These are phyloP conservation scores for Letharia columbiana DNA, from an alignment of 495 filamentous ascomycete genomes.

Conservation along the genomic window DNA sequence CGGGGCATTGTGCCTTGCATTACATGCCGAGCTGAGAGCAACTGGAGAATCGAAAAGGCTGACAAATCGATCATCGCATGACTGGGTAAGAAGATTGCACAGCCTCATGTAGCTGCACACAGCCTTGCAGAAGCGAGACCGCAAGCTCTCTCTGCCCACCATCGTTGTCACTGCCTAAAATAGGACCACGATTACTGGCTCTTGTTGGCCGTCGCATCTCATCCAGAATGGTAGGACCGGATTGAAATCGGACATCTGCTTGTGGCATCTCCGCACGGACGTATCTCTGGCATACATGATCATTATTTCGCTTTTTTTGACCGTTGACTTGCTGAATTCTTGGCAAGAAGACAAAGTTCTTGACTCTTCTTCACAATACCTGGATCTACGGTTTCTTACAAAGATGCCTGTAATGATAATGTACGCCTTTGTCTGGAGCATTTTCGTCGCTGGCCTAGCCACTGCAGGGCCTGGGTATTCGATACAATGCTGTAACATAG, in stretches of 20 bases:
- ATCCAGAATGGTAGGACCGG: background rate
- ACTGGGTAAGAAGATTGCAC: background rate
- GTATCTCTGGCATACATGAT: background rate
- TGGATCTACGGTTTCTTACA: background rate
- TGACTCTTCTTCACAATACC: background rate
- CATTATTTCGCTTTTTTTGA: background rate
- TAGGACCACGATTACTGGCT: background rate
- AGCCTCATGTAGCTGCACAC: background rate
- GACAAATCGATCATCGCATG: background rate
- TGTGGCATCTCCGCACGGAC: background rate
- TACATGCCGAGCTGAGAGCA: background rate
- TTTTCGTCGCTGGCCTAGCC: background rate
- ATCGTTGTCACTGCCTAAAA: background rate
- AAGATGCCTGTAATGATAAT: background rate
- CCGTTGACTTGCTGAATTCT: background rate
- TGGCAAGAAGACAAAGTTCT: background rate
- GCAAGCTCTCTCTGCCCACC: background rate
- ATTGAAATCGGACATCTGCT: background rate
- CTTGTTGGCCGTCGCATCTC: background rate
- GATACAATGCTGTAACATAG: slow-evolving; percentile 10
- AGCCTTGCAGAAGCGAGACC: background rate
- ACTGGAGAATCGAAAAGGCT: background rate
- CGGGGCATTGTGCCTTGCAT: background rate
- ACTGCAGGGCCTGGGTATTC: slow-evolving; percentile 5
- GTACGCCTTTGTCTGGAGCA: background rate